Conservation (phyloP, 73 alveolate species). For the Paramecium octaurelia region DNA sequence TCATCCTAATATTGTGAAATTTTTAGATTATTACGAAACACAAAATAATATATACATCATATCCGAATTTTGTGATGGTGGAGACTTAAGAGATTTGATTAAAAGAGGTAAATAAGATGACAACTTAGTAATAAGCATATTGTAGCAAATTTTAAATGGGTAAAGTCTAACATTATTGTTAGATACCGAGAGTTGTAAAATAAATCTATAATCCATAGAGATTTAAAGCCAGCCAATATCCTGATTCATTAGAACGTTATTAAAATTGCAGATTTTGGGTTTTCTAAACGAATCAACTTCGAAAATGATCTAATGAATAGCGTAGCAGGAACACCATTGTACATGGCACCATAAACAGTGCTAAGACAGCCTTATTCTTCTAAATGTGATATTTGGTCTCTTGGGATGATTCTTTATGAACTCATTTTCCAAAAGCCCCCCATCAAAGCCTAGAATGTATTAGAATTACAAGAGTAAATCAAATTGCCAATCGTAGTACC, state of each 20-base stretch:
- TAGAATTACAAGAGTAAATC: not conserved
- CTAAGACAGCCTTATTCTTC: constrained; percentile 43
- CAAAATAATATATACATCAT: not conserved
- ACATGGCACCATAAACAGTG: constrained; percentile 52
- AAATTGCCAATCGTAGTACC: not conserved
- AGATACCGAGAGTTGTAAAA: constrained; percentile 38
- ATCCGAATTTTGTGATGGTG: constrained; percentile 43
- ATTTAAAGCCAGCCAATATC: constrained; percentile 60
- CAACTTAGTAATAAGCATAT: not conserved
- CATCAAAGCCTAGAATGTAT: constrained; percentile 1
- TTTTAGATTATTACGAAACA: constrained; percentile 2
- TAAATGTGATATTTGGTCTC: constrained; percentile 58
- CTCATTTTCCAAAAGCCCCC: constrained; percentile 27
- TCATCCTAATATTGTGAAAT: constrained; percentile 41
- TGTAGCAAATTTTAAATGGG: not conserved
- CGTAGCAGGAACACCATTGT: constrained; percentile 52
- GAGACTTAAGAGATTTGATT: constrained; percentile 34
- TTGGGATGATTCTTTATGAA: constrained; percentile 45
- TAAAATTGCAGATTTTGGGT: constrained; percentile 62
- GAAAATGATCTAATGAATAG: constrained; percentile 33
- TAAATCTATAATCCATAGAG: constrained; percentile 52
- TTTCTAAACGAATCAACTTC: constrained; percentile 19
- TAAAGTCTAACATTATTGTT: not conserved
- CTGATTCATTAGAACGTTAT: constrained; percentile 27
- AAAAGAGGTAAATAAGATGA: not conserved